Evolutionary conservation across 306 rosid species (phyloP).

Genomic region (Cucurbita pepo): DNA sequence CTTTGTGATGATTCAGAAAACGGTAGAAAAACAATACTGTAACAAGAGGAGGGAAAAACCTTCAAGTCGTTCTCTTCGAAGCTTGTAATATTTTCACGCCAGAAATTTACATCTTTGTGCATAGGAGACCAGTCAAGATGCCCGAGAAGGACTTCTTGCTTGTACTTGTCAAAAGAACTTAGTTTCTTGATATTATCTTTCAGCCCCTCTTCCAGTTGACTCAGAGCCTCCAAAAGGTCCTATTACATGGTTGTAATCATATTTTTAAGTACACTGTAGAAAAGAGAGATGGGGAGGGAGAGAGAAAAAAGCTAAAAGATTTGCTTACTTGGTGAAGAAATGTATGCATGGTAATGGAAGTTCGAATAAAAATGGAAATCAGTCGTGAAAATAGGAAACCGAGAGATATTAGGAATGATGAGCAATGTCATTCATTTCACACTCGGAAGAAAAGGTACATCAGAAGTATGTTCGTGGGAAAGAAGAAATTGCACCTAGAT

Average conservation of each 20-base stretch:
- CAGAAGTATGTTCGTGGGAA: not conserved
- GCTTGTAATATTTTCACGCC: conserved; percentile 73
- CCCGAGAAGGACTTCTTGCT: conserved; percentile 92
- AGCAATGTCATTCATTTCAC: not conserved
- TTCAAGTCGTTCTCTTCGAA: conserved; percentile 95
- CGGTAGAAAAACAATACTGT: not conserved
- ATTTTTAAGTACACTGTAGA: not conserved
- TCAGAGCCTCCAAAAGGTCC: conserved; percentile 91
- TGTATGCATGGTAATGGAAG: not conserved
- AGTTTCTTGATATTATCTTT: conserved; percentile 75
- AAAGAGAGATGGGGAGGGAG: not conserved
- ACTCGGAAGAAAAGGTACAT: not conserved
- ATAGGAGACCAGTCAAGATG: conserved; percentile 97
- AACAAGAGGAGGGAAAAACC: conserved; percentile 24
- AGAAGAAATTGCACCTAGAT: not conserved
- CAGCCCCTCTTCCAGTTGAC: conserved; percentile 70
- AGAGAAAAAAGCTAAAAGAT: not conserved
- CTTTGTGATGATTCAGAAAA: not conserved
- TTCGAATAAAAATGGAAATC: not conserved
- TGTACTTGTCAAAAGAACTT: conserved; percentile 83
- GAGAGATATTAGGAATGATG: not conserved
- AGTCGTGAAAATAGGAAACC: not conserved
- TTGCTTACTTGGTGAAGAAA: not conserved
- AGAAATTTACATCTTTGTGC: conserved; percentile 88
- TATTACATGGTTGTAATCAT: conserved; percentile 16